Evolutionary conservation across 2,329 filamentous ascomycete species (phyloP).

Genomic region (Venturia effusa): DNA sequence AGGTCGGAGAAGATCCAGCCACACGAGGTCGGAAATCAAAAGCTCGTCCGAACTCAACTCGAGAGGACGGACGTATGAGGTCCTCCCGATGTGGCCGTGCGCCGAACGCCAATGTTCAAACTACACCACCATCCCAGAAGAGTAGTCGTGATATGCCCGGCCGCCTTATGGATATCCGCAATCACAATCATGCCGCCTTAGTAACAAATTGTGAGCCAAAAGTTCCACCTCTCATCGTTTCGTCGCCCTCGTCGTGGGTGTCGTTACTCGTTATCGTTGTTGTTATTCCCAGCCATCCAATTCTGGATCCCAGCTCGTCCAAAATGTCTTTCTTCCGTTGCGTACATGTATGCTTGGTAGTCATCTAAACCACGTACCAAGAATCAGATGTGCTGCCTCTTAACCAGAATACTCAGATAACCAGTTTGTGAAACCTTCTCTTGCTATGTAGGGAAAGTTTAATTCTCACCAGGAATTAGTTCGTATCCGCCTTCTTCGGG

Average conservation of each 20-base stretch:
- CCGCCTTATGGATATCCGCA: neutral
- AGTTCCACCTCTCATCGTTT: neutral
- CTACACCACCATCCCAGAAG: neutral
- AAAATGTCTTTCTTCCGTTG: conserved; percentile 10
- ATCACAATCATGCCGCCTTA: neutral
- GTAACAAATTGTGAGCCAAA: neutral
- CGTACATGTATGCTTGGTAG: neutral
- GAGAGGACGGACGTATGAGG: neutral
- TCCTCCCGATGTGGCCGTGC: neutral
- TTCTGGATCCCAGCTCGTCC: conserved; percentile 9
- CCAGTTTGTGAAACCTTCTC: neutral
- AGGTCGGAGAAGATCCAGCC: neutral
- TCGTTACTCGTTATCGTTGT: neutral
- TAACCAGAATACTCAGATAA: neutral
- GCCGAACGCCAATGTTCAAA: neutral
- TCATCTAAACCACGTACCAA: conserved; percentile 1
- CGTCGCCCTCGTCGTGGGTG: neutral
- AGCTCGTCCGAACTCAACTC: neutral
- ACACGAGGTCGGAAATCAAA: neutral
- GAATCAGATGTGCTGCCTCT: conserved; percentile 4
- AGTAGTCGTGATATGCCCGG: neutral
- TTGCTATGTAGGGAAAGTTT: neutral
- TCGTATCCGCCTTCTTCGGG: conserved; percentile 82
- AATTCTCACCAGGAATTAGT: conserved; percentile 42
- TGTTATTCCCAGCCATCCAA: conserved; percentile 5